phyloP scores from a whole-genome alignment of 2,329 filamentous ascomycete genomes.

The Colletotrichum paranaense region DNA sequence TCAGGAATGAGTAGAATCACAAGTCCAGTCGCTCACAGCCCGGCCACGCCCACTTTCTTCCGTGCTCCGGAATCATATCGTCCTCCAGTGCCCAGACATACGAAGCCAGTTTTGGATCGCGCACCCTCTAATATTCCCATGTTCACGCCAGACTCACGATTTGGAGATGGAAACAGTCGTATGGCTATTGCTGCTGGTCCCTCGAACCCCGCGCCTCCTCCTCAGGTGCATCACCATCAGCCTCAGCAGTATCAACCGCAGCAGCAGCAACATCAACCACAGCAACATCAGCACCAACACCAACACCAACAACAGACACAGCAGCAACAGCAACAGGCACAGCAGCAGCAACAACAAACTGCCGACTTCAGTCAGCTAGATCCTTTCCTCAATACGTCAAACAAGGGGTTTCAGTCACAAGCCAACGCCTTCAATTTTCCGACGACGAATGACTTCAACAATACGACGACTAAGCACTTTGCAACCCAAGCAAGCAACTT shows the following conservation, averaged over 20 bases:
- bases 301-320: not conserved
- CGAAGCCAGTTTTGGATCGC: slow-evolving; percentile 48
- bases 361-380: slow-evolving; percentile 11
- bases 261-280: not conserved
- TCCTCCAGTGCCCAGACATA: slow-evolving; percentile 52
- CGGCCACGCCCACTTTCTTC: slow-evolving; percentile 36
- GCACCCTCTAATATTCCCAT: slow-evolving; percentile 36
- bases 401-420: slow-evolving; percentile 4
- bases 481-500: slow-evolving; percentile 8
- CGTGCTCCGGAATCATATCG: slow-evolving; percentile 23
- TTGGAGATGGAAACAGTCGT: slow-evolving; percentile 27
- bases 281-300: not conserved
- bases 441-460: slow-evolving; percentile 13
- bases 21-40: slow-evolving; percentile 45
- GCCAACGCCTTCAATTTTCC: not conserved
- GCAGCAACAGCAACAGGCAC: too few species aligned
- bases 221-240: slow-evolving; percentile 8
- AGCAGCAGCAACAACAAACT: not conserved
- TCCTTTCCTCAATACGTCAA: not conserved
- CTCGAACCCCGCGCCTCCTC: slow-evolving; percentile 13
- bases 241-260: slow-evolving; percentile 1
- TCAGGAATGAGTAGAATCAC: slow-evolving; percentile 40
- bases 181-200: not conserved
- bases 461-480: slow-evolving; percentile 1
- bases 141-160: slow-evolving; percentile 30